Conservation (phyloP, 1,284 basidiomycete genomes). For the Ceratobasidium sp. region DNA sequence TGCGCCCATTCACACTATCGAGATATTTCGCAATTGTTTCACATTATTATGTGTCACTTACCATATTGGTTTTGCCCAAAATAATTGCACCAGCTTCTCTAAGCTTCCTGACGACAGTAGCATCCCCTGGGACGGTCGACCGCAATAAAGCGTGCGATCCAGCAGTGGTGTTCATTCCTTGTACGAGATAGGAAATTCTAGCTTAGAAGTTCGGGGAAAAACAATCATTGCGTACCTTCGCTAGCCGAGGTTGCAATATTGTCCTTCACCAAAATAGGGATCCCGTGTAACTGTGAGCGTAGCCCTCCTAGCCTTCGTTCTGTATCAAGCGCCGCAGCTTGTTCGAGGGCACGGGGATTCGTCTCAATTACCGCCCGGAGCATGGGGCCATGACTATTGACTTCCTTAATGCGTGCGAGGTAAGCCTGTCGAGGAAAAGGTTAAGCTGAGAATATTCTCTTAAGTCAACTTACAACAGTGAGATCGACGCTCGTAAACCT, state of each 20-base stretch:
- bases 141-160: conserved; percentile 65
- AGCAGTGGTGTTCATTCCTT: conserved; percentile 67
- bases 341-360: conserved; percentile 64
- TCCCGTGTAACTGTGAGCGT: conserved; percentile 68
- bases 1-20: conserved; percentile 62
- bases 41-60: neutral
- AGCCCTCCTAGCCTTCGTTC: conserved; percentile 58
- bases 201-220: neutral
- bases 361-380: conserved; percentile 68
- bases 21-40: neutral
- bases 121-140: conserved; percentile 66
- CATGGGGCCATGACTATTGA: conserved; percentile 66
- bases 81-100: conserved; percentile 68
- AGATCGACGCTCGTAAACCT: conserved; percentile 69
- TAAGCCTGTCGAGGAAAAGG: conserved; percentile 66
- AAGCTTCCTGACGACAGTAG: conserved; percentile 64
- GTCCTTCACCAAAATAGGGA: conserved; percentile 74
- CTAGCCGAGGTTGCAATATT: conserved; percentile 66
- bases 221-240: conserved; percentile 54
- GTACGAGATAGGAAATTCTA: neutral
- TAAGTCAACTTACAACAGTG: conserved; percentile 61
- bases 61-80: conserved; percentile 62
- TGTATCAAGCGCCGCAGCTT: too few relatives aligned
- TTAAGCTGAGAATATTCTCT: too few relatives aligned
- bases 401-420: conserved; percentile 71